Base-by-base conservation (phyloP, 768 basidiomycete genomes). In the Pisolithus orientalis region DNA sequence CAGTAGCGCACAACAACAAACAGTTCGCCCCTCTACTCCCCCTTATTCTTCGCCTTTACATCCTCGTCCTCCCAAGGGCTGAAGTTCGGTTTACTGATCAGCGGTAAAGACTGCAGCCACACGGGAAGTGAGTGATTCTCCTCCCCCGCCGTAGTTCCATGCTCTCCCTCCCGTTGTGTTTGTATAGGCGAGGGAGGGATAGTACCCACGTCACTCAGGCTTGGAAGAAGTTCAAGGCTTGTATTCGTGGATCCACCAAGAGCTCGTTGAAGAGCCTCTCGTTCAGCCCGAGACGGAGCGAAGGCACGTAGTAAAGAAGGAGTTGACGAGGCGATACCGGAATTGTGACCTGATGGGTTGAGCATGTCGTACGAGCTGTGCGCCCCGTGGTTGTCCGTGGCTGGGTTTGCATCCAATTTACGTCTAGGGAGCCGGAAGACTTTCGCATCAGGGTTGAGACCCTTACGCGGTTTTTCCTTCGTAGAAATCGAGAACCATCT, bases 51-150 rank as follows among this genome's bases (percentile, higher is more conserved):
- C 17, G 44, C 47, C 53, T 57, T 57, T 49, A 55, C 58, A 44
- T 84, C 84, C 56, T 87, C 87, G 59, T 89, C 87, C 45, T 84
- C 87, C 87, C 87, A 90, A 31, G 87, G 87, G 60, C 86, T 89
- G 62, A 89, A 90, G 54, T 84, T 85, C 53, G 80, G 73, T 70
- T 87, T 87, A 54, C 80, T 76, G 57, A 80, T 74, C 58, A 79
- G 75, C 37, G 85, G 83, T 54, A 86, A 62, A n/a, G 79, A 73
- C 59, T 82, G 80, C 55, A 87, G 65, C 87, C 86, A 87, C 44
- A 80, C 75, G n/a, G 84, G 83, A 48, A 85, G 65, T 16, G 68
- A 67, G 21, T 21, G 21, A 47, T 70, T 47, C 11, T 60, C 59
- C 50, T 64, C 66, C 47, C 57, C 59, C 7, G 64, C 64, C 7